Base-by-base conservation (phyloP, 2,329 filamentous ascomycete genomes). In the Trichoderma hamatum region DNA sequence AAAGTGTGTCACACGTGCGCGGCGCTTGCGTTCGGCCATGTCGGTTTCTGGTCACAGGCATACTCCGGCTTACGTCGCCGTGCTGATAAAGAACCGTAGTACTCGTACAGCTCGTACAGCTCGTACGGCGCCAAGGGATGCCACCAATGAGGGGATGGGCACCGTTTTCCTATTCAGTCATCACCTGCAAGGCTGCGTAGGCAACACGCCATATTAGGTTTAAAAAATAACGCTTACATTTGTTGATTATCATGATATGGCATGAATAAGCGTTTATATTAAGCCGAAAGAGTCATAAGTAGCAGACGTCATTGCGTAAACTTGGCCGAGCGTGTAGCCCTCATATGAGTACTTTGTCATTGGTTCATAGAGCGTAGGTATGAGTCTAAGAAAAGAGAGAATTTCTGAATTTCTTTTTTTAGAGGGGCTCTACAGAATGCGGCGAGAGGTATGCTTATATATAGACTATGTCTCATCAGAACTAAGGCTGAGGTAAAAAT, bases 1-100 rank as follows among this genome's bases (percentile, higher is more conserved):
- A 32, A 39, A 52, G 28, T 36, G 28, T 46, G 60, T 63, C 60
- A 52, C 60, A 46, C 7, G n/a, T 32, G 24, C 58, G 58, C 60
- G 60, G 60, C 60, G 30, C 46, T 52, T 52, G 43, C 30, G 46
- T 63, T 63, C 30, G 34, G 30, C 21, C 46, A 2, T 2, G 34
- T 52, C 43, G 36, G 46, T 39, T 24, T 21, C 3, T 51, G 32
- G 21, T 16, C 46, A 36, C 43, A 63, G 46, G 60, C 60, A 52
- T 21, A 16, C 51, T 52, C 21, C 28, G 5, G 60, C 46, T 46
- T 51, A 52, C 60, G 60, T 63, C 60, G 51, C 16, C 30, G n/a
- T 49, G 9, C 10, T 52, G 60, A 46, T 34, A 10, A 51, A 26
- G n/a, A 26, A 19, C 36, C 14, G 39, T 39, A 5, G 19, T 43